Evolutionary conservation across 2,329 filamentous ascomycete genomes (phyloP), one percentile per base, ranked within the genome.

Genomic region (Verticillium nonalfalfae): DNA sequence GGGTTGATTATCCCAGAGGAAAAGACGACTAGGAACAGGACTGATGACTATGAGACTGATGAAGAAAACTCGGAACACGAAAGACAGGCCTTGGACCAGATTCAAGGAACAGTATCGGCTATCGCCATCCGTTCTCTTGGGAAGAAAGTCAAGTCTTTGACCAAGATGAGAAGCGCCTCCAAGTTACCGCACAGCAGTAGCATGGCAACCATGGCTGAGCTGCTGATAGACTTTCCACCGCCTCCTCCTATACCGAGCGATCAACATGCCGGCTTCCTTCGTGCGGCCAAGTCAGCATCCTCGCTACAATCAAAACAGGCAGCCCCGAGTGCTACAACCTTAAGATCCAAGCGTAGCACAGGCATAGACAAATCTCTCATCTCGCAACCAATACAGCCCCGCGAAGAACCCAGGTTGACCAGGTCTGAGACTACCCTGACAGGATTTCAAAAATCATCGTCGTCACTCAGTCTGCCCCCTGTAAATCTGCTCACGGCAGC

Each of bases 101-200:
- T 31, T 11, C 11, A 13, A 31, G 55, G 57, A 31, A 36, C 58
- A 14, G 39, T 31, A 34, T 61, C 64, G 11, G 60, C 59, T 52
- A 58, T 63, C 14, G 57, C 64, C 7, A 40, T 58, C 50, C 45
- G 45, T 21, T 52, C 45, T 52, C 9, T 52, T 10, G n/a, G 18
- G 4, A 26, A 52, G 45, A 66, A 62, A 21, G 63, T 65, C 40
- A 66, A 61, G 59, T 63, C 64, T 2, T 61, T 65, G 21, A 61
- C 63, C 40, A 61, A 56, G 38, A 60, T 61, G 26, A 50, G 58
- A 13, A 59, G 58, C 31, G 34, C 33, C 26, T 59, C 58, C 10
- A 38, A 59, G 3, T 5, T 34, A 15, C 7, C 26, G 4, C 13
- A 7, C 3, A 35, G 33, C 3, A 35, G 33, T 13, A n/a, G 13